Percentiles rank a stretch among this genome's conserved stretches.
These are phyloP conservation scores for Diaporthe aspalathi DNA, from an alignment of 2,329 filamentous ascomycete species.

Conservation along the genomic window DNA sequence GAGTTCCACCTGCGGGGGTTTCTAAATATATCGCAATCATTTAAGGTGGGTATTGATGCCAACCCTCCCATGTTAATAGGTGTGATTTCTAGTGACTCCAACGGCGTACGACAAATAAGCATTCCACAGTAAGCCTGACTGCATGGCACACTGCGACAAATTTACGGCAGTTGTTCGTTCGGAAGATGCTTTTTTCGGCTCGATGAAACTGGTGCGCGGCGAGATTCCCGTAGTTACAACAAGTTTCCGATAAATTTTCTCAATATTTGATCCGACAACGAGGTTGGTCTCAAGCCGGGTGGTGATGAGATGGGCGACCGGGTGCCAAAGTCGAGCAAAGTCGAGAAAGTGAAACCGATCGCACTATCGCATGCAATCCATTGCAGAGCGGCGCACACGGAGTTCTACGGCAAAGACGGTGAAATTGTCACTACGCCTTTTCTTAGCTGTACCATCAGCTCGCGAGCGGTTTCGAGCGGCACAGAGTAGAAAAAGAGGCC, in stretches of 20 bases:
- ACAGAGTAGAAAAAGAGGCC: conserved; percentile 64
- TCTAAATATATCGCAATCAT: not conserved
- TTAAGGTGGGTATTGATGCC: not conserved
- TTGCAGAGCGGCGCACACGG: not conserved
- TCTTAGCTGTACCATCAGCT: not conserved
- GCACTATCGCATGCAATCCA: not conserved
- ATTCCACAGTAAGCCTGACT: too few species aligned
- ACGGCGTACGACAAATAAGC: too few species aligned
- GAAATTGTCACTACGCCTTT: conserved; percentile 6
- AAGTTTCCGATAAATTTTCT: too few species aligned
- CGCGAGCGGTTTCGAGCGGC: conserved; percentile 48
- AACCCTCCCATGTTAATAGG: not conserved
- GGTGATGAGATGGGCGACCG: too few species aligned
- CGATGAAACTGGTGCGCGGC: not conserved
- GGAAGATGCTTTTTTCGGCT: not conserved
- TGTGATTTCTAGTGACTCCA: not conserved
- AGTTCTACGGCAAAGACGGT: not conserved
- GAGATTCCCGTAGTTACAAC: too few species aligned
- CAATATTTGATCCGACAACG: not conserved
- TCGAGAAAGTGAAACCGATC: not conserved
- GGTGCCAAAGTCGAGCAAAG: not conserved
- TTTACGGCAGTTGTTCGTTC: not conserved
- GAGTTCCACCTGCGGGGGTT: not conserved
- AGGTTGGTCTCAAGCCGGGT: not conserved
- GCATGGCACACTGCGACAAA: too few species aligned